These are phyloP conservation scores for Talaromyces liani DNA, from an alignment of 495 filamentous ascomycete genomes.

Conservation along the genomic window DNA sequence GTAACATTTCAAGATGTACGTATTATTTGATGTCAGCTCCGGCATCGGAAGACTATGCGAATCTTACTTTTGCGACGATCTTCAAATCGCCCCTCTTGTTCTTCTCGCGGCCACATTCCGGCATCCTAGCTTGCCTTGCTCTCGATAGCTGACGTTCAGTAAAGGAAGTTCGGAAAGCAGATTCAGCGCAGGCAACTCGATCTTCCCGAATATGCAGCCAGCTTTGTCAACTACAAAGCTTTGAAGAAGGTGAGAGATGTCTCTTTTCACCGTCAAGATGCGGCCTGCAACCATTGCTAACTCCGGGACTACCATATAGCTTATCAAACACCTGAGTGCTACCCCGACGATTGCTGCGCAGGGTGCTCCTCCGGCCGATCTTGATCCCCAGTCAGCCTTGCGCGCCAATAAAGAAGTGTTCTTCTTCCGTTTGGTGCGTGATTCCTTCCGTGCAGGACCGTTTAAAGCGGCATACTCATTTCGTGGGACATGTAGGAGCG, in stretches of 20 bases:
- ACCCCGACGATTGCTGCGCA: constrained; percentile 75
- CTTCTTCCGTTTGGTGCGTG: constrained; percentile 87
- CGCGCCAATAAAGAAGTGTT: constrained; percentile 98
- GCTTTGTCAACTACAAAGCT: constrained; percentile 98
- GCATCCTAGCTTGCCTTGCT: neutral
- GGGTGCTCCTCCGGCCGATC: constrained; percentile 47
- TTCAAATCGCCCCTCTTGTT: neutral
- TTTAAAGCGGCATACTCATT: neutral
- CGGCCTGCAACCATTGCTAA: neutral
- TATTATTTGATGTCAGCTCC: neutral
- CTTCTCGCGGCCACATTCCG: neutral
- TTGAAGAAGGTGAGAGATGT: constrained; percentile 73
- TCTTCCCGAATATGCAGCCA: constrained; percentile 96
- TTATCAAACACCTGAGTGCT: constrained; percentile 95
- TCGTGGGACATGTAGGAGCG: constrained; percentile 58
- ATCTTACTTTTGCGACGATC: neutral
- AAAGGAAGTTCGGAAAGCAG: constrained; percentile 99
- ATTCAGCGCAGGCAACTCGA: constrained; percentile 98
- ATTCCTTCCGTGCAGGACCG: neutral
- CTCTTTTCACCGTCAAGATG: too few species aligned
- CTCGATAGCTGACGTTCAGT: constrained; percentile 1
- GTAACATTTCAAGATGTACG: constrained; percentile 4
- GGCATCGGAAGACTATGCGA: neutral
- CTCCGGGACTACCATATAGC: constrained; percentile 30
- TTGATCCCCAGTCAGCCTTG: constrained; percentile 80